Evolutionary conservation across 768 basidiomycete genomes (phyloP), one percentile per base, ranked within the genome.

Genomic region (Gloeopeniophorella convolvens): DNA sequence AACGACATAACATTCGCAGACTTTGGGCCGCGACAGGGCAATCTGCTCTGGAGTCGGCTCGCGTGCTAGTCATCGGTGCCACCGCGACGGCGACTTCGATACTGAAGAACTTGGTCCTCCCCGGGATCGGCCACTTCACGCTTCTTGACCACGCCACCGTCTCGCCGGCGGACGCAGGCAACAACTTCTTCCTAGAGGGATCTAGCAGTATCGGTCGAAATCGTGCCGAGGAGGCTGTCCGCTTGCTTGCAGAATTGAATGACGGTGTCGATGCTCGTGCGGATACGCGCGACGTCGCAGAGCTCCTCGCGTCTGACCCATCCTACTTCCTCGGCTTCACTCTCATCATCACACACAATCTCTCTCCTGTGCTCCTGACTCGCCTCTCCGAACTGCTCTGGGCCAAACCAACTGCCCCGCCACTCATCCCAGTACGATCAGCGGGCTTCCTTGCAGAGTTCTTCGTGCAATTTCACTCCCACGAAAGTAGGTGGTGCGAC

Each of bases 1-100:
- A 24, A 13, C n/a, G 33, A 24, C 24, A 37, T 32, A 10, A 16
- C 24, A 10, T 33, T 12, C 41, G 18, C 60, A 89, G 91, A 20
- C 73, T 99, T 20, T 99, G 95, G 95, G 95, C 94, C 10, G 80
- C 89, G 2, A 80, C 86, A 1, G 96, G 95, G 4, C 95, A 99
- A 66, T 70, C 73, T 21, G 91, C 91, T 0, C 83, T 98, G 50
- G 94, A 98, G 66, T 74, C 81, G 3, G 77, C 92, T 11, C 78
- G 84, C 40, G 73, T 97, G 35, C 76, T 98, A 26, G 80, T 96
- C 57, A 67, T 97, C 50, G 85, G 83, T 33, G 84, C 73, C 0
- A 81, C 83, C 20, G 90, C 91, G 0, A 90, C 93, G 1, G 83
- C 88, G 2, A 89, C 92, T 27, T 85, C 89, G 41, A 80, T 89